phyloP scores from a whole-genome alignment of 345 rosid species.

The Populus deltoides region DNA sequence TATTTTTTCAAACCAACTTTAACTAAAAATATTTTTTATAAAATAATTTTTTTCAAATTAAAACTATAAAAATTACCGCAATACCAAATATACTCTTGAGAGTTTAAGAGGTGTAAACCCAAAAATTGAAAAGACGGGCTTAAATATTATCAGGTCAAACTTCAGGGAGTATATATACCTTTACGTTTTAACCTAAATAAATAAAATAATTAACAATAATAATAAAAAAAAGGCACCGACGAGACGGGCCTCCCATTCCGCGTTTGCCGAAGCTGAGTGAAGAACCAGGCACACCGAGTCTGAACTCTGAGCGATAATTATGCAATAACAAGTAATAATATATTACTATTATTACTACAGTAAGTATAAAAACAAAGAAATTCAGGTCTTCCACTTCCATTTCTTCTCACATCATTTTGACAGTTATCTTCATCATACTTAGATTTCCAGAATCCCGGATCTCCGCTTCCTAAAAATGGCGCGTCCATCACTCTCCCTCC shows the following conservation, averaged over 20 bases:
- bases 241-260: not conserved
- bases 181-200: not conserved
- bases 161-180: not conserved
- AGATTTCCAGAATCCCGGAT: not conserved
- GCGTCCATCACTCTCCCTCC: slow-evolving; percentile 5
- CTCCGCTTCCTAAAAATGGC: slow-evolving; percentile 8
- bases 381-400: not conserved
- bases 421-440: not conserved
- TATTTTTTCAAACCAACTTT: no score
- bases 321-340: not conserved
- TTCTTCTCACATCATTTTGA: not conserved
- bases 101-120: not conserved
- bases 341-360: no score
- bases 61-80: no score
- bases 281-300: not conserved
- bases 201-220: not conserved
- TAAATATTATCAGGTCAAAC: not conserved
- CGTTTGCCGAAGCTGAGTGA: not conserved
- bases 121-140: not conserved
- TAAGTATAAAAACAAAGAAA: no score
- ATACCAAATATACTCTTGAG: no score
- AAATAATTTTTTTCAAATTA: no score
- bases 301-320: not conserved
- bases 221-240: not conserved
- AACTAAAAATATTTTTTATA: no score